Evolutionary conservation across 345 rosid species (phyloP).

Genomic region (Syzygium aqueum): DNA sequence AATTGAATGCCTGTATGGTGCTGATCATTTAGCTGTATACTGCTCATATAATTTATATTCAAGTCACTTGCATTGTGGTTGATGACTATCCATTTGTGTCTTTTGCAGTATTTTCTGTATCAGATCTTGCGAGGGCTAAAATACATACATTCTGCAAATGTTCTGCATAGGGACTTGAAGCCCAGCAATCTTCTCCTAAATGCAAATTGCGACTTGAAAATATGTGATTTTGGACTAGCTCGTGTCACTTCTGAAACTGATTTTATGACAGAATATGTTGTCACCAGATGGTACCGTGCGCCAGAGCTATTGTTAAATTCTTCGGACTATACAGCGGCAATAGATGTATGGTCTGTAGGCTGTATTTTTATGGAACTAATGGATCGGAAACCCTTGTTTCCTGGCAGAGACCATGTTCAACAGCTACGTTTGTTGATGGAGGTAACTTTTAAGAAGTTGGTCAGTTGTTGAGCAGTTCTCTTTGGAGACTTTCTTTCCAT

Average conservation of each 20-base stretch:
- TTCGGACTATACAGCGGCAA: constrained; percentile 73
- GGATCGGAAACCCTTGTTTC: constrained; percentile 78
- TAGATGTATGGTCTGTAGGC: constrained; percentile 99
- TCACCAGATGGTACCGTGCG: constrained; percentile 98
- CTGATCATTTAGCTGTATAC: neutral
- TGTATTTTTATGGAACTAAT: constrained; percentile 84
- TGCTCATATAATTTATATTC: neutral
- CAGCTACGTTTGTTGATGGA: constrained; percentile 83
- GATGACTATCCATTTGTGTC: neutral
- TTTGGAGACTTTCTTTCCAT: neutral
- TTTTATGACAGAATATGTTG: constrained; percentile 84
- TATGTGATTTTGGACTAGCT: constrained; percentile 91
- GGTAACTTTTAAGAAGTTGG: constrained; percentile 26
- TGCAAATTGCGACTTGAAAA: constrained; percentile 70
- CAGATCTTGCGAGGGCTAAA: constrained; percentile 90
- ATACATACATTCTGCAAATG: constrained; percentile 91
- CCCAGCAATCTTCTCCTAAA: constrained; percentile 85
- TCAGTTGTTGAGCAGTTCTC: neutral
- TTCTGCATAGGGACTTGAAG: constrained; percentile 89
- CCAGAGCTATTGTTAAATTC: constrained; percentile 84
- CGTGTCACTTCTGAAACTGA: constrained; percentile 89
- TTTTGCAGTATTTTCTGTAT: constrained; percentile 87
- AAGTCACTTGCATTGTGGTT: neutral
- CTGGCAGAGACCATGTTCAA: constrained; percentile 79
- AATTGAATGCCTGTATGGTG: neutral